Percentiles rank a stretch among this genome's conserved stretches.
These are phyloP conservation scores for Cutaneotrichosporon sp. DNA, from an alignment of 1,284 basidiomycete genomes.

Conservation along the genomic window DNA sequence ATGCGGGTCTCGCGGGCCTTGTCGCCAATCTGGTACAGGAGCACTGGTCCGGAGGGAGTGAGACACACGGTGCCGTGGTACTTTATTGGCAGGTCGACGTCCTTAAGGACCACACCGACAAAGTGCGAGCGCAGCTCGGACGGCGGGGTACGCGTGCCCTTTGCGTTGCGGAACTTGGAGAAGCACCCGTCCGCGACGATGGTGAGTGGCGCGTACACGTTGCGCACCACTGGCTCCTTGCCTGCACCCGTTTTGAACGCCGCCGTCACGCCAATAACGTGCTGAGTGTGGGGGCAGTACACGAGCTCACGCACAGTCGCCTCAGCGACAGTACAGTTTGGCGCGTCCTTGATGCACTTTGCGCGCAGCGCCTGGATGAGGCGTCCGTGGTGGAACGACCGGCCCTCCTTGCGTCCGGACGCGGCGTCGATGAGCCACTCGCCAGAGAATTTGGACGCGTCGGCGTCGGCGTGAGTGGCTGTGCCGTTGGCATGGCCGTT, in stretches of 20 bases:
- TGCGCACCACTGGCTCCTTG: conserved; percentile 21
- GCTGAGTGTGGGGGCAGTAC: conserved; percentile 56
- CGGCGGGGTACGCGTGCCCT: conserved; percentile 42
- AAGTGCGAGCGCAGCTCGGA: conserved; percentile 68
- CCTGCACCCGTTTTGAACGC: conserved; percentile 44
- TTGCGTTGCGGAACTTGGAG: conserved; percentile 65
- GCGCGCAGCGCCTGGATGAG: conserved; percentile 76
- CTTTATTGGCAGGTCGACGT: conserved; percentile 70
- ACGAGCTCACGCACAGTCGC: conserved; percentile 73
- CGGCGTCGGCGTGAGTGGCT: conserved; percentile 3
- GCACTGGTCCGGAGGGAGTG: conserved; percentile 69
- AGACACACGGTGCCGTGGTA: conserved; percentile 82
- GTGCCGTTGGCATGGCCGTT: conserved; percentile 11
- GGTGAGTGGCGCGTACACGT: conserved; percentile 66
- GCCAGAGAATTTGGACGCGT: not conserved
- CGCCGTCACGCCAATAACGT: conserved; percentile 61
- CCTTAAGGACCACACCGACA: conserved; percentile 70
- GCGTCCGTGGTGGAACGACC: conserved; percentile 91
- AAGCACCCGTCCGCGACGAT: conserved; percentile 93
- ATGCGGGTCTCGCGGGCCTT: conserved; percentile 70
- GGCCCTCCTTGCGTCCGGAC: conserved; percentile 53
- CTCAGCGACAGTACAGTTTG: conserved; percentile 66
- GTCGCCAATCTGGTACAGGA: conserved; percentile 77
- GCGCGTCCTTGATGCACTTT: conserved; percentile 54
- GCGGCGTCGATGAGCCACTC: conserved; percentile 31